Conservation (phyloP, 345 rosid genomes). For the Hibiscus tridactylites region DNA sequence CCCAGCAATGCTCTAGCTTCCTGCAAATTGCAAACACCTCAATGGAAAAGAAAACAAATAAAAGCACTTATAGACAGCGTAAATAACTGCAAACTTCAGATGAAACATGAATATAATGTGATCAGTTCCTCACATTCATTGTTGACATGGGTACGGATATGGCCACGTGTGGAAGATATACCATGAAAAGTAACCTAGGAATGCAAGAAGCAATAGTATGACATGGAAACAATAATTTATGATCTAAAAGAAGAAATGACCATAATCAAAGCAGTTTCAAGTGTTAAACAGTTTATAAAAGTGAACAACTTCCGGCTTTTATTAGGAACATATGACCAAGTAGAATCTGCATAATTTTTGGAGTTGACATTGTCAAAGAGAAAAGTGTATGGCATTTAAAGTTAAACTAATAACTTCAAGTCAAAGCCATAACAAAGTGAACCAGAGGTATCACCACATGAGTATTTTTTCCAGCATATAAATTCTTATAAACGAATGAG, state of each 20-base stretch:
- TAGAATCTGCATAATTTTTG: not conserved
- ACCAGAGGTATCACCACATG: not conserved
- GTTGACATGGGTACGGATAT: not conserved
- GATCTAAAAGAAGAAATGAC: constrained; percentile 5
- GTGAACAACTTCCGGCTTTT: not conserved
- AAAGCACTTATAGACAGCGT: constrained; percentile 1
- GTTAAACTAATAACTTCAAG: not conserved
- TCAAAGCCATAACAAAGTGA: not conserved
- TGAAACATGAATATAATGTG: not conserved
- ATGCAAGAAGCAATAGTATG: not conserved
- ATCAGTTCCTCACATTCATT: not conserved
- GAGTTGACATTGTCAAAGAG: not conserved
- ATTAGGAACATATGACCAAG: not conserved
- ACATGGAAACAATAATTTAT: not conserved
- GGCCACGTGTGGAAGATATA: not conserved
- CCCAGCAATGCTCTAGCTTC: constrained; percentile 89
- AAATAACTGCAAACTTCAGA: not conserved
- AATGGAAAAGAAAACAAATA: not conserved
- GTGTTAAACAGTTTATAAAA: not conserved
- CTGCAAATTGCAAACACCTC: constrained; percentile 26
- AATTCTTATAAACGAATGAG: not conserved
- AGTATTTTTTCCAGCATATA: not conserved
- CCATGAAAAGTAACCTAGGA: not conserved
- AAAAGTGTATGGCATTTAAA: not conserved
- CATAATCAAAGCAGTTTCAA: not conserved